Base-by-base conservation (phyloP, 169 alveolate species). In the Plasmodium sp. region DNA sequence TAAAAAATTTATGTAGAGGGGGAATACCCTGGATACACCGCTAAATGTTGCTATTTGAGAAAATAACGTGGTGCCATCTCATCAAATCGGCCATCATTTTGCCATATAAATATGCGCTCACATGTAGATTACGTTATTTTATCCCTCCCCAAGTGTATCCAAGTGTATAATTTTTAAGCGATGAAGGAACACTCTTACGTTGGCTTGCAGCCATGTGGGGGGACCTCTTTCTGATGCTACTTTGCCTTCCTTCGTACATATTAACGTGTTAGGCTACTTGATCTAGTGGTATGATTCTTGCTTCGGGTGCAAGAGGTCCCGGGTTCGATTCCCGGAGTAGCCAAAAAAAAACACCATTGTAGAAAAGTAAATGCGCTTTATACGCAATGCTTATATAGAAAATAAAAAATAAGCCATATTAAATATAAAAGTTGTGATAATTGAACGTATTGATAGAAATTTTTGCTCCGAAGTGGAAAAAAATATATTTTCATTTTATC, bases 231-330 rank as follows among this genome's bases (percentile, higher is more conserved):
- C 36, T 22, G 18, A 67, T 67, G 5, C 16, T 67, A 75, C 14
- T 12, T 45, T 81, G 73, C 10, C 56, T 82, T 0, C 18, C 14
- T 56, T 22, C 22, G 39, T 84, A 34, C 27, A 71, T 84, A 1
- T 84, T 51, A 41, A 5, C 2, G 27, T 5, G 34, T 56, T 81
- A 84, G 98, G 98, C 98, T 96, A 97, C 97, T 96, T 97, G 98
- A 99, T 98, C 99, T 98, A 98, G 99, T 98, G 99, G 99, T 98
- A 98, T 98, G 99, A 98, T 98, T 98, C 99, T 97, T 98, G 99
- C 98, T 98, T 98, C 98, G 99, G 99, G 99, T 98, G 98, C 99
- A 98, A 97, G 99, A 98, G 99, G 99, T 98, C 99, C 99, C 99
- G 99, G 99, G 99, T 98, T 98, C 99, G 98, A 98, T 98, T 98